These are phyloP conservation scores for Clarireedia monteithiana DNA, from an alignment of 2,329 filamentous ascomycete species.

Conservation along the genomic window DNA sequence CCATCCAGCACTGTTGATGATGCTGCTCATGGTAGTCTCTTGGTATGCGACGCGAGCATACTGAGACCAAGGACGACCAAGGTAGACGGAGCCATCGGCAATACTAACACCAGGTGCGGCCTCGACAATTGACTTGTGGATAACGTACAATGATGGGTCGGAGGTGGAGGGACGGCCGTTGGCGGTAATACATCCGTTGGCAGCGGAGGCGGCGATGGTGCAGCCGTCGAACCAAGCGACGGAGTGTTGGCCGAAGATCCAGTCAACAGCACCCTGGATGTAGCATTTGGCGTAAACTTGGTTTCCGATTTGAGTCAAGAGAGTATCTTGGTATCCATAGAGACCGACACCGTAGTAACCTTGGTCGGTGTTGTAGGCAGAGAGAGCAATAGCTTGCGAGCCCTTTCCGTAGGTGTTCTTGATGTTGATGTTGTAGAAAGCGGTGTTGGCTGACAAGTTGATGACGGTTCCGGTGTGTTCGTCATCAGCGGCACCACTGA, in stretches of 20 bases:
- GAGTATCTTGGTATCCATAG: conserved; percentile 49
- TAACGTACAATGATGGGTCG: conserved; percentile 43
- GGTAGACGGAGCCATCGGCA: conserved; percentile 35
- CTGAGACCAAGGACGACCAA: conserved; percentile 45
- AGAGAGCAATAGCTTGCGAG: conserved; percentile 45
- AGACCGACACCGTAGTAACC: conserved; percentile 51
- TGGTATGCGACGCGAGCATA: conserved; percentile 46
- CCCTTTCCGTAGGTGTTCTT: conserved; percentile 43
- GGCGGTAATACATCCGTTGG: conserved; percentile 30
- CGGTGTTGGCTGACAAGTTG: conserved; percentile 37
- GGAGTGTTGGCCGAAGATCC: conserved; percentile 49
- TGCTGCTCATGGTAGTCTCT: conserved; percentile 36
- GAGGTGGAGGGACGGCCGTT: conserved; percentile 34
- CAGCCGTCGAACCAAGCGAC: conserved; percentile 34
- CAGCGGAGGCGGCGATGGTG: conserved; percentile 38
- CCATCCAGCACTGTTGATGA: conserved; percentile 47
- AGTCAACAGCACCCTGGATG: conserved; percentile 51
- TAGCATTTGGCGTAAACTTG: conserved; percentile 48
- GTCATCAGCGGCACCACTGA: conserved; percentile 36
- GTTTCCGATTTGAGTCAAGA: conserved; percentile 41
- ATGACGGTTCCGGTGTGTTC: conserved; percentile 29
- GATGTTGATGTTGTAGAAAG: conserved; percentile 53
- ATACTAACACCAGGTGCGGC: conserved; percentile 34
- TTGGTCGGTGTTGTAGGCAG: conserved; percentile 41
- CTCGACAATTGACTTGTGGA: conserved; percentile 37